Evolutionary conservation across 495 filamentous ascomycete genomes (phyloP).

Genomic region (Daldinia childiae): DNA sequence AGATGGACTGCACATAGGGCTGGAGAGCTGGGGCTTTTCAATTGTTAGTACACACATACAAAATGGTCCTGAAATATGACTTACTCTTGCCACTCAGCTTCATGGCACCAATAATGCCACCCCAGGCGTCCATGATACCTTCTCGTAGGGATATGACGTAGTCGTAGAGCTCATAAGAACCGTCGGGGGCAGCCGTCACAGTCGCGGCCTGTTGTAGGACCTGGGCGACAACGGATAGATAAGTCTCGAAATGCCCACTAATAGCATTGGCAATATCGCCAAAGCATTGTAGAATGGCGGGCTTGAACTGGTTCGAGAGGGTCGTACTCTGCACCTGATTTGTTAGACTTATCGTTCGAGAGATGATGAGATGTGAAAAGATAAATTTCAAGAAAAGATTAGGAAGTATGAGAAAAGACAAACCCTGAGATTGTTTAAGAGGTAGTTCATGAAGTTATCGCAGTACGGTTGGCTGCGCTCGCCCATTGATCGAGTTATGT

Average conservation of each 20-base stretch:
- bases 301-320: conserved; percentile 95
- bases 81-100: conserved; percentile 80
- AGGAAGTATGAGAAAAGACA: conserved; percentile 46
- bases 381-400: neutral
- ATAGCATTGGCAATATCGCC: conserved; percentile 98
- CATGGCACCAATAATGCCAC: conserved; percentile 92
- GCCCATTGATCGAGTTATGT: conserved; percentile 90
- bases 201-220: conserved; percentile 91
- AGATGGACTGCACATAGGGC: conserved; percentile 85
- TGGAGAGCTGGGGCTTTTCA: conserved; percentile 70
- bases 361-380: conserved; percentile 1
- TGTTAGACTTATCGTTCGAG: conserved; percentile 44
- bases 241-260: conserved; percentile 88
- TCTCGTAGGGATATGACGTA: conserved; percentile 94
- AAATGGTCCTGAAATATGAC: conserved; percentile 36
- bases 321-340: conserved; percentile 62
- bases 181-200: conserved; percentile 75
- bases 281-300: conserved; percentile 96
- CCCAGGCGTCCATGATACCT: conserved; percentile 99
- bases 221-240: conserved; percentile 88
- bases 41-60: conserved; percentile 33
- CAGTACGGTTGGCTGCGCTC: conserved; percentile 92
- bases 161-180: conserved; percentile 89
- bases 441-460: conserved; percentile 96
- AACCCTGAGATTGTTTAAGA: conserved; percentile 88